These are phyloP conservation scores for Musa balbisiana DNA, from an alignment of 202 grass and related monocot genomes.

Conservation along the genomic window DNA sequence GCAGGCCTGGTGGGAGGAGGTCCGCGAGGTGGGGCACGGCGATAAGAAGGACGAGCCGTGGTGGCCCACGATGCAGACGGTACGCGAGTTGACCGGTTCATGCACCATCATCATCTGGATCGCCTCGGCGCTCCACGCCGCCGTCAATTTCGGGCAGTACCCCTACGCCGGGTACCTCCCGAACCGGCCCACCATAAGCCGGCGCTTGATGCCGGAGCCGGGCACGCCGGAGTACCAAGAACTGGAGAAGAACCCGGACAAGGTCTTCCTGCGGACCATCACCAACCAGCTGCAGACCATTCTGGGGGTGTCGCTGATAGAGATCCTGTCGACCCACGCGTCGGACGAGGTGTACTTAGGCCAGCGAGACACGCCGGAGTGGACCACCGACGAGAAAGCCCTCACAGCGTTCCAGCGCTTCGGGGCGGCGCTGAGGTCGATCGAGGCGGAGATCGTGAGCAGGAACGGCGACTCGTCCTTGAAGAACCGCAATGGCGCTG, in stretches of 20 bases:
- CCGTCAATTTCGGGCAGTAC: constrained; percentile 80
- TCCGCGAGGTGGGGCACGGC: constrained; percentile 55
- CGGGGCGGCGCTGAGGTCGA: background rate
- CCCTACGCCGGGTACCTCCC: constrained; percentile 65
- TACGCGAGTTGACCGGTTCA: constrained; percentile 31
- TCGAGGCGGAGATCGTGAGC: background rate
- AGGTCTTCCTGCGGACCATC: constrained; percentile 54
- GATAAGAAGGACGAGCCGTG: constrained; percentile 54
- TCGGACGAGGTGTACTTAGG: constrained; percentile 80
- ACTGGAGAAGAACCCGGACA: constrained; percentile 36
- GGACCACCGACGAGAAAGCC: constrained; percentile 2
- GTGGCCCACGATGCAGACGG: constrained; percentile 58
- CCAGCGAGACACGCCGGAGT: constrained; percentile 25
- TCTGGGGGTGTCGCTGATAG: constrained; percentile 23
- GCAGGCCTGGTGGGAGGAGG: constrained; percentile 68
- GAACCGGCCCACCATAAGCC: constrained; percentile 62
- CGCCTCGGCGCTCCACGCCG: constrained; percentile 65
- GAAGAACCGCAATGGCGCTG: constrained; percentile 13
- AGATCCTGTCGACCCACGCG: constrained; percentile 64
- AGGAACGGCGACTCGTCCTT: background rate
- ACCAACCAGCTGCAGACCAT: constrained; percentile 48
- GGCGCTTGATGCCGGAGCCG: constrained; percentile 38
- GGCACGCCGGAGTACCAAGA: constrained; percentile 22
- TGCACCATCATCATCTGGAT: constrained; percentile 82
- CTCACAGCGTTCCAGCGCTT: background rate